Percentiles rank a stretch among this genome's conserved stretches.
phyloP scores from a whole-genome alignment of 73 alveolate species.

The Paramecium pentaurelia region DNA sequence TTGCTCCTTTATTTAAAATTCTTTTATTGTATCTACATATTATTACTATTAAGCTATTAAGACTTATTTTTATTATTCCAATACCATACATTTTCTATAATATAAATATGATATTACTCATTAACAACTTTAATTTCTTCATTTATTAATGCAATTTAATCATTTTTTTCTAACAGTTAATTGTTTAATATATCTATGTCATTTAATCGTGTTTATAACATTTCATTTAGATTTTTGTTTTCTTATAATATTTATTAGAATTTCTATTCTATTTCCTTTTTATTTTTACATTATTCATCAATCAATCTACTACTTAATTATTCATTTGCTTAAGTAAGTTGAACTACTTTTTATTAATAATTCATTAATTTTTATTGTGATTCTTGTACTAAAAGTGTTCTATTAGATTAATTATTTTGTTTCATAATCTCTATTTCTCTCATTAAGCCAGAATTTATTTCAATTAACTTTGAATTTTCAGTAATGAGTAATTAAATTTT shows the following conservation, averaged over 20 bases:
- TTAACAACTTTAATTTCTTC: slow-evolving; percentile 1
- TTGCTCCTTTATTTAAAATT: neutral
- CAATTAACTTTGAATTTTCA: slow-evolving; percentile 34
- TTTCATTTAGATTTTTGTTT: neutral
- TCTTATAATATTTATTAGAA: neutral
- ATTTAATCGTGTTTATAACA: neutral
- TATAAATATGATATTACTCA: neutral
- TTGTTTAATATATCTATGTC: neutral
- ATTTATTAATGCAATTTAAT: neutral
- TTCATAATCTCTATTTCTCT: slow-evolving; percentile 42
- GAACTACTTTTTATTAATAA: slow-evolving; percentile 2
- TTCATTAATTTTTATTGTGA: neutral
- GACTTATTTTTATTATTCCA: slow-evolving; percentile 27
- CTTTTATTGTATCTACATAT: neutral
- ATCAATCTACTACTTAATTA: slow-evolving; percentile 40
- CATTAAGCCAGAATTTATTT: slow-evolving; percentile 36
- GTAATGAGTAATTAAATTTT: neutral
- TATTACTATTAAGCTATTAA: neutral
- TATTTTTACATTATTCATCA: neutral
- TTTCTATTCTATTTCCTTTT: neutral
- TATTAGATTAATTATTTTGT: neutral
- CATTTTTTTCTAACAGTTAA: neutral
- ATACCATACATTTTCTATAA: slow-evolving; percentile 23
- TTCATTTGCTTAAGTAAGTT: slow-evolving; percentile 42
- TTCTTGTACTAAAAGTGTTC: neutral